These are phyloP conservation scores for Fusarium abutilonis DNA, from an alignment of 2,329 filamentous ascomycete genomes.

Conservation along the genomic window DNA sequence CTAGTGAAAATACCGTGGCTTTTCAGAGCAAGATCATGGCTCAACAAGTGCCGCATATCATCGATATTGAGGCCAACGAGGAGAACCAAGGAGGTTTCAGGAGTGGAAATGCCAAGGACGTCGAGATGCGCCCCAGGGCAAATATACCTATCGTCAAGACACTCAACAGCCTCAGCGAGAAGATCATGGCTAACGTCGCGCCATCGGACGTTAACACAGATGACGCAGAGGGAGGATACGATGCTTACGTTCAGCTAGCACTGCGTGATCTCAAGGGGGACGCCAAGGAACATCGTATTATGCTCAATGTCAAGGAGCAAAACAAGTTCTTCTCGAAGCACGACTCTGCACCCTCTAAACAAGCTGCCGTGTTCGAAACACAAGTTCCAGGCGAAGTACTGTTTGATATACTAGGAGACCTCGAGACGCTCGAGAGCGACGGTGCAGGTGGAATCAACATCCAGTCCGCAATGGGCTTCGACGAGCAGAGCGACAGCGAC, in stretches of 20 bases:
- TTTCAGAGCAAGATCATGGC: constrained; percentile 65
- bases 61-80: constrained; percentile 94
- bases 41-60: constrained; percentile 82
- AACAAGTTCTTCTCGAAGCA: constrained; percentile 79
- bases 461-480: constrained; percentile 71
- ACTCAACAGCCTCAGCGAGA: constrained; percentile 90
- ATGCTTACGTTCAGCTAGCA: constrained; percentile 78
- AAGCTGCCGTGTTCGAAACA: constrained; percentile 67
- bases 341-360: constrained; percentile 58
- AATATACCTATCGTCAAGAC: constrained; percentile 91
- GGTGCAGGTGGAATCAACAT: constrained; percentile 66
- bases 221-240: constrained; percentile 68
- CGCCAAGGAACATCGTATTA: constrained; percentile 77
- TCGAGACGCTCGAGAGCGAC: constrained; percentile 63
- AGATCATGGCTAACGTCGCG: constrained; percentile 88
- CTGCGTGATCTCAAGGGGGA: constrained; percentile 83
- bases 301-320: constrained; percentile 89
- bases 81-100: constrained; percentile 88
- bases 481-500: constrained; percentile 75
- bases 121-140: constrained; percentile 84
- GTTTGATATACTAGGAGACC: constrained; percentile 68
- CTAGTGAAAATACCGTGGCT: constrained; percentile 70
- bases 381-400: constrained; percentile 78
- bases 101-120: constrained; percentile 84
- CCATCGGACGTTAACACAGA: constrained; percentile 77